Base-by-base conservation (phyloP, 352 stramenopile genomes). In the Albugo laibachii region DNA sequence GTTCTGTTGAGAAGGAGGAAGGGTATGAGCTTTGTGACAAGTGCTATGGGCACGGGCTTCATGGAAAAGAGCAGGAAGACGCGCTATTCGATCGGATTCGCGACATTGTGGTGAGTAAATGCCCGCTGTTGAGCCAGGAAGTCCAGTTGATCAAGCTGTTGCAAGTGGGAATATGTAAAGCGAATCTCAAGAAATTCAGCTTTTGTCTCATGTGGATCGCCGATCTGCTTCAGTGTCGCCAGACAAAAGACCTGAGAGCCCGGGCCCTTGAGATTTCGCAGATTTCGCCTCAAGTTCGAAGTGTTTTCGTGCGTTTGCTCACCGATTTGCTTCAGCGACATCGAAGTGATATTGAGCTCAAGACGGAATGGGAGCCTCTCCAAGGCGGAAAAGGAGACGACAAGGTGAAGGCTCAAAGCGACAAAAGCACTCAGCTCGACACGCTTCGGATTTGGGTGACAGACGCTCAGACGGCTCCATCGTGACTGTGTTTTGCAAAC, bases 201-300 rank as follows among this genome's bases (percentile, higher is more conserved):
- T 85, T 85, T 45, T 85, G 69, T 36, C 60, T 85, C 24, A 85
- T 70, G 24, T 85, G 72, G 72, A 83, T 85, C 51, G 69, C 68
- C 42, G 69, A 83, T 49, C 39, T 85, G 40, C 45, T 85, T 13
- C 61, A 78, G 36, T 81, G 72, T 47, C 65, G 65, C 36, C 61
- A 65, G 11, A 79, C 69, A 13, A 74, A 61, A 13, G 72, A 83
- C 41, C 56, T 85, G n/a, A 60, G 69, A 8, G 72, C 72, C 3
- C 59, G 69, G 2, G 72, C 72, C 18, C 54, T 85, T 31, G 72
- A 83, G 54, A 81, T 85, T 48, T 74, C 72, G 16, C 63, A 81
- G 41, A 80, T 85, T 21, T 56, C 65, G n/a, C 62, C 69, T 2
- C 66, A 66, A 41, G 69, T 83, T 21, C 66, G 72, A 38, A 78